These are phyloP conservation scores for Lipomyces yamanashiensis DNA, from an alignment of 805 yeast genomes.

Conservation along the genomic window DNA sequence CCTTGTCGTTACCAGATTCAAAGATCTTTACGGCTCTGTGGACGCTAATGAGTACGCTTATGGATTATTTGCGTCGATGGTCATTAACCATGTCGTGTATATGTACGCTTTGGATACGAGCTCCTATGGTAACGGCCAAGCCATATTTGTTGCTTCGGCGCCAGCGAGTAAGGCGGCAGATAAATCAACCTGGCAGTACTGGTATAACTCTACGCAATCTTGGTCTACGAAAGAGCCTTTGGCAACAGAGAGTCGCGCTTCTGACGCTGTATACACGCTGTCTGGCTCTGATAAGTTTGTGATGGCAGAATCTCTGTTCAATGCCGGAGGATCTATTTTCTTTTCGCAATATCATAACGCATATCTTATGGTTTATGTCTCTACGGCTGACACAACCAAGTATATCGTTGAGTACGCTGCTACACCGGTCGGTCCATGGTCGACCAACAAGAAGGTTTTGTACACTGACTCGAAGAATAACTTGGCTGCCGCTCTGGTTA, in stretches of 20 bases:
- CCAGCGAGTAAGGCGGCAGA: conserved; percentile 10
- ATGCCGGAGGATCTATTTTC: conserved; percentile 17
- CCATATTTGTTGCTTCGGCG: conserved; percentile 13
- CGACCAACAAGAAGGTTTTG: conserved; percentile 4
- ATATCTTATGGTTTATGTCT: conserved; percentile 14
- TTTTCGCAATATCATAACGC: conserved; percentile 20
- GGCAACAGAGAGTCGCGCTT: background rate
- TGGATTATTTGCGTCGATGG: conserved; percentile 16
- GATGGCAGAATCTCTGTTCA: background rate
- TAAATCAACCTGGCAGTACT: conserved; percentile 19
- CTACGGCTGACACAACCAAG: background rate
- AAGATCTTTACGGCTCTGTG: conserved; percentile 7
- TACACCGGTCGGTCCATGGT: conserved; percentile 21
- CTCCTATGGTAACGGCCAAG: conserved; percentile 3
- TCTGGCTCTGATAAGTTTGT: background rate
- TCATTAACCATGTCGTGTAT: conserved; percentile 8
- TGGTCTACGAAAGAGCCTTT: conserved; percentile 18
- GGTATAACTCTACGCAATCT: conserved; percentile 1
- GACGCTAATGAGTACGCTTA: conserved; percentile 2
- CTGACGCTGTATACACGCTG: conserved; percentile 11
- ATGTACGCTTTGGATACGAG: conserved; percentile 11
- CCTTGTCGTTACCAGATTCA: conserved; percentile 16
- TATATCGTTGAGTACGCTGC: conserved; percentile 15
- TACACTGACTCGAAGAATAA: conserved; percentile 9
- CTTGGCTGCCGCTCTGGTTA: conserved; percentile 5